A percentile compares a stretch with the other conserved stretches of the same genome.
These are phyloP conservation scores for Carex pumila DNA, from an alignment of 176 grass and related monocot genomes.

Conservation along the genomic window DNA sequence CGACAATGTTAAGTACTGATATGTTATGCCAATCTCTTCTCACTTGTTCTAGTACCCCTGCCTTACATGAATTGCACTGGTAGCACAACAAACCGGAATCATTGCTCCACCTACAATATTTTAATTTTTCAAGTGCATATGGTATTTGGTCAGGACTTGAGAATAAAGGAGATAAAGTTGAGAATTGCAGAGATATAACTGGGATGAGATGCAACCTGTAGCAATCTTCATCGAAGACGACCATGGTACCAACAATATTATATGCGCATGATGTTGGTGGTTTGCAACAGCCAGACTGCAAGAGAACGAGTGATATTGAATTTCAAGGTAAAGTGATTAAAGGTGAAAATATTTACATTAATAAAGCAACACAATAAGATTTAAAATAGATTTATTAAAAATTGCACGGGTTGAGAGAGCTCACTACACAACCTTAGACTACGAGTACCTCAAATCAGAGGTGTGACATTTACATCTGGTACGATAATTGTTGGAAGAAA, in stretches of 20 bases:
- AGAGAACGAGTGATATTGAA: neutral
- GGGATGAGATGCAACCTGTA: neutral
- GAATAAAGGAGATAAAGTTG: neutral
- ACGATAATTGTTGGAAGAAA: neutral
- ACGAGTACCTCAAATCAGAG: neutral
- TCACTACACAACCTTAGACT: neutral
- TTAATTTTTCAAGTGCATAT: neutral
- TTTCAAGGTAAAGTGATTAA: neutral
- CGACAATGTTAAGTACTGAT: constrained; percentile 59
- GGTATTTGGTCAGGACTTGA: neutral
- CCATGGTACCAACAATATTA: neutral
- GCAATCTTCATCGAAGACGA: constrained; percentile 15
- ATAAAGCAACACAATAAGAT: neutral
- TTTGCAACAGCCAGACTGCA: constrained; percentile 33
- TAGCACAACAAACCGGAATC: constrained; percentile 13
- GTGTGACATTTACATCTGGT: neutral
- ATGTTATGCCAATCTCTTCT: constrained; percentile 52
- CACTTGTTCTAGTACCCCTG: constrained; percentile 22
- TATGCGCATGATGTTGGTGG: constrained; percentile 24
- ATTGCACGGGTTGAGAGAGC: neutral
- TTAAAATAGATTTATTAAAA: neutral
- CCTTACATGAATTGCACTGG: constrained; percentile 30
- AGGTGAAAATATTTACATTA: neutral
- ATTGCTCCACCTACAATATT: constrained; percentile 21
- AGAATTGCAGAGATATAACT: neutral